Evolutionary conservation across 2,329 filamentous ascomycete genomes (phyloP).

Genomic region (Hypoxylon sp.): DNA sequence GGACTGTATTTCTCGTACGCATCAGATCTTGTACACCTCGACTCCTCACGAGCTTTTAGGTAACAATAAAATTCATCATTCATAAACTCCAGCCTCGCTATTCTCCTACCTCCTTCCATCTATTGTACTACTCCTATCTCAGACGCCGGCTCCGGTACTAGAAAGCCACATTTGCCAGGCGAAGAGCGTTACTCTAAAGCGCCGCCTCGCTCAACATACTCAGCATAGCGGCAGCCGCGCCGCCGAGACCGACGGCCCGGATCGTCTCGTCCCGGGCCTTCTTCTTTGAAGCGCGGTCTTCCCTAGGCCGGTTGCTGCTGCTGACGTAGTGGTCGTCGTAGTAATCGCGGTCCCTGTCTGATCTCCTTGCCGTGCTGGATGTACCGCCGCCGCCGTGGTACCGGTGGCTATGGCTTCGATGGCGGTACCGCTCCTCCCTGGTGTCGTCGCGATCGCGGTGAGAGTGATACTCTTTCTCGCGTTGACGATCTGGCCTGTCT

Average conservation of each 20-base stretch:
- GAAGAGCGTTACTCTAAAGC: slow-evolving; percentile 34
- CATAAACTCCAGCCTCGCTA: background rate
- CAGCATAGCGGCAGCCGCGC: slow-evolving; percentile 69
- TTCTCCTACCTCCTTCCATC: background rate
- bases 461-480: slow-evolving; percentile 54
- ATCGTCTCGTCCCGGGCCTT: slow-evolving; percentile 67
- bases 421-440: slow-evolving; percentile 31
- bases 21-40: background rate
- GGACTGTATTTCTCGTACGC: background rate
- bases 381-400: slow-evolving; percentile 59
- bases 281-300: slow-evolving; percentile 57
- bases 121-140: background rate
- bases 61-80: background rate
- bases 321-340: slow-evolving; percentile 46
- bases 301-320: slow-evolving; percentile 46
- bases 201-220: slow-evolving; percentile 71
- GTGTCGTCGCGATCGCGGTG: slow-evolving; percentile 51
- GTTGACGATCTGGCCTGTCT: slow-evolving; percentile 52
- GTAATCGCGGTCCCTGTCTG: slow-evolving; percentile 53
- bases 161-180: background rate
- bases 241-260: slow-evolving; percentile 69
- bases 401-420: slow-evolving; percentile 50
- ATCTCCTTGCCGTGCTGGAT: slow-evolving; percentile 45
- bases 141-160: background rate
- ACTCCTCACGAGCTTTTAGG: background rate